phyloP scores from a whole-genome alignment of 2,329 filamentous ascomycete genomes.

The Paraphoma sp. region DNA sequence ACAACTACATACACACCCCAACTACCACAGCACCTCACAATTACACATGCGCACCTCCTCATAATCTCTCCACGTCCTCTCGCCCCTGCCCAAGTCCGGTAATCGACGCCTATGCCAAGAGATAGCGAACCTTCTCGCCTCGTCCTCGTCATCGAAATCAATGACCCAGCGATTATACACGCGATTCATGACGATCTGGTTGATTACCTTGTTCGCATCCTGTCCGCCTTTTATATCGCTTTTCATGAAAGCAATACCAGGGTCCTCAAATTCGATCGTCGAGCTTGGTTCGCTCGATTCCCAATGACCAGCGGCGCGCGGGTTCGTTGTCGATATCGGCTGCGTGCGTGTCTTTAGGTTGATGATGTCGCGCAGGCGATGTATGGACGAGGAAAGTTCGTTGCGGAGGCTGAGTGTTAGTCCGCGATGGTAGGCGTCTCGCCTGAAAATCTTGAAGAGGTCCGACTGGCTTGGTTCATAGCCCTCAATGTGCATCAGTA shows the following conservation, averaged over 20 bases:
- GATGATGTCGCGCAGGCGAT: slow-evolving; percentile 37
- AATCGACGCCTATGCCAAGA: slow-evolving; percentile 61
- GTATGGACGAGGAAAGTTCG: slow-evolving; percentile 25
- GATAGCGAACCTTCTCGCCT: slow-evolving; percentile 60
- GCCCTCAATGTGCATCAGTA: slow-evolving; percentile 45
- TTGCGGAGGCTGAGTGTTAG: slow-evolving; percentile 33
- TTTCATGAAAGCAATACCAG: slow-evolving; percentile 21
- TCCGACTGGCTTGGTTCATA: slow-evolving; percentile 38
- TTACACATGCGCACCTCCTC: slow-evolving; percentile 52
- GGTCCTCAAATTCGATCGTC: slow-evolving; percentile 20
- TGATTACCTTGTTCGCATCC: slow-evolving; percentile 17
- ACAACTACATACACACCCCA: slow-evolving; percentile 3
- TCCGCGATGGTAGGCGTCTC: slow-evolving; percentile 43
- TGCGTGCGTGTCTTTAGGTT: slow-evolving; percentile 27
- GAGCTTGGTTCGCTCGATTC: not conserved
- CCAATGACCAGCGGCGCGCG: slow-evolving; percentile 24
- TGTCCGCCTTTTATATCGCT: slow-evolving; percentile 10
- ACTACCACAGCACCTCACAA: slow-evolving; percentile 59
- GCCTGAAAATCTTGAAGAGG: slow-evolving; percentile 34
- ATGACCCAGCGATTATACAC: slow-evolving; percentile 59
- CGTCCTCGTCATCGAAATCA: slow-evolving; percentile 61
- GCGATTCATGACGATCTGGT: slow-evolving; percentile 41
- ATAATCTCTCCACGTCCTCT: slow-evolving; percentile 30
- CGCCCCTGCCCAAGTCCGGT: slow-evolving; percentile 29
- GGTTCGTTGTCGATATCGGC: slow-evolving; percentile 23